Evolutionary conservation across 1,139 yeast genomes (phyloP).

Genomic region (Saccharomyces pastorianus): DNA sequence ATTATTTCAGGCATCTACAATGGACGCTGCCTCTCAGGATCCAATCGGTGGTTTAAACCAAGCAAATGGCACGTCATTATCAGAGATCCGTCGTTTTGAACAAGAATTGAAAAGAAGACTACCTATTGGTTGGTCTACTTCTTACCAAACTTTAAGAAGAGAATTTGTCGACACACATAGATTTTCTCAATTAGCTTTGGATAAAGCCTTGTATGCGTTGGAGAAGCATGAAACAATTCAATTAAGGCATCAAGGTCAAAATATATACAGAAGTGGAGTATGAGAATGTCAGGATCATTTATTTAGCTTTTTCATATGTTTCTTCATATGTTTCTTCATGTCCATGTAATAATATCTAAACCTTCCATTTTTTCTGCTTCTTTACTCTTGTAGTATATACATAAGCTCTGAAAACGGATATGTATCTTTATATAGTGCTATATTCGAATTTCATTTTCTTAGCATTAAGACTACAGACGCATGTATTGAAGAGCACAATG

Average conservation of each 20-base stretch:
- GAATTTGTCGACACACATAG: conserved; percentile 74
- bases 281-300: conserved; percentile 20
- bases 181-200: conserved; percentile 66
- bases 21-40: conserved; percentile 93
- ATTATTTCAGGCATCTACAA: conserved; percentile 89
- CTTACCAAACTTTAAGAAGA: conserved; percentile 71
- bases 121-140: conserved; percentile 96
- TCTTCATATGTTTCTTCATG: not conserved
- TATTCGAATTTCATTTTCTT: no score
- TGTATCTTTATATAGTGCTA: no score
- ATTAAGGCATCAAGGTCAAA: conserved; percentile 82
- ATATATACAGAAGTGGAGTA: conserved; percentile 73
- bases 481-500: no score
- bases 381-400: no score
- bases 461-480: no score
- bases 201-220: conserved; percentile 70
- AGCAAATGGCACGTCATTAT: conserved; percentile 43
- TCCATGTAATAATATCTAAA: not conserved
- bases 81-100: conserved; percentile 73
- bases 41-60: conserved; percentile 41
- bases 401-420: no score
- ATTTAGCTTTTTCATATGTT: not conserved
- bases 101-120: conserved; percentile 79
- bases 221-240: conserved; percentile 84
- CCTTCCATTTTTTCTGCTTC: no score